phyloP scores from a whole-genome alignment of 805 yeast genomes.

The Saitoella complicata region DNA sequence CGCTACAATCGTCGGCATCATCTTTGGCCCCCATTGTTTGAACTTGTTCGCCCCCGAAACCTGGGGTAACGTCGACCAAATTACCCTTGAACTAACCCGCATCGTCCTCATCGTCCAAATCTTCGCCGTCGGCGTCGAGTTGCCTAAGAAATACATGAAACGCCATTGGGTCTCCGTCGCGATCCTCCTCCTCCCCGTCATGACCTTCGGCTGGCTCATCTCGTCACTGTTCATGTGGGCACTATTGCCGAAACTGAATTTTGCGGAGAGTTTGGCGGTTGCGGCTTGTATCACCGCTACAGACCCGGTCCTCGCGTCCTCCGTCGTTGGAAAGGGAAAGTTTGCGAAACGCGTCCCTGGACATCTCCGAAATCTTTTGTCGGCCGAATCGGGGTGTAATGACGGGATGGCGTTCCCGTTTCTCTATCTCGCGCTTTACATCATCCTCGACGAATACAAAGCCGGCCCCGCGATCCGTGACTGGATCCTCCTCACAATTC shows the following conservation, averaged over 20 bases:
- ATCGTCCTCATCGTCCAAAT: conserved; percentile 74
- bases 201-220: conserved; percentile 80
- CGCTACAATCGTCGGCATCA: conserved; percentile 70
- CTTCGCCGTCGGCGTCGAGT: conserved; percentile 86
- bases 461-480: conserved; percentile 56
- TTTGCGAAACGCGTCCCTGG: conserved; percentile 86
- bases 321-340: conserved; percentile 87
- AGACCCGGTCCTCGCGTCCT: conserved; percentile 88
- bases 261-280: conserved; percentile 54
- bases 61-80: conserved; percentile 75
- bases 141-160: conserved; percentile 78
- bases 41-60: conserved; percentile 66
- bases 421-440: conserved; percentile 48
- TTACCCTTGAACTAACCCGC: conserved; percentile 71
- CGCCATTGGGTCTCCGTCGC: conserved; percentile 67
- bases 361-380: conserved; percentile 66
- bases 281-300: conserved; percentile 90
- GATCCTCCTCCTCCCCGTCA: conserved; percentile 63
- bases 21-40: conserved; percentile 75
- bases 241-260: conserved; percentile 54
- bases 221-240: conserved; percentile 68
- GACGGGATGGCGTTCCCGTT: conserved; percentile 96
- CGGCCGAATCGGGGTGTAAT: conserved; percentile 82
- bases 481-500: conserved; percentile 60
- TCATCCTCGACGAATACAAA: conserved; percentile 50